Percentiles rank a stretch among this genome's conserved stretches.
phyloP scores from a whole-genome alignment of 306 rosid species.

The Carpinus viminea region DNA sequence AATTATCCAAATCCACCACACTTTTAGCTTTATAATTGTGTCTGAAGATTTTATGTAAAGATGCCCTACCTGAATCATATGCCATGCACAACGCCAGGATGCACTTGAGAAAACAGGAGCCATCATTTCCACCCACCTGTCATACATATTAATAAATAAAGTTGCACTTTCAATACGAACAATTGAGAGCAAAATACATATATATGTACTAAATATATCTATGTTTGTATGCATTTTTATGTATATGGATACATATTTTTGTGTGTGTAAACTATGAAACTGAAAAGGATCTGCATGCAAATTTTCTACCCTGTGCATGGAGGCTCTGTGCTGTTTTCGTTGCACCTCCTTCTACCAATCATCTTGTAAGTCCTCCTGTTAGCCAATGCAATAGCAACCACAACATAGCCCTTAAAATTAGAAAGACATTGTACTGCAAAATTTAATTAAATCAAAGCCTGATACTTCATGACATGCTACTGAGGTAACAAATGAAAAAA shows the following conservation, averaged over 20 bases:
- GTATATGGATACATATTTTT: background rate
- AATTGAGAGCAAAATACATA: background rate
- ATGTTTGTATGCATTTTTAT: background rate
- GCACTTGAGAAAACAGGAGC: constrained; percentile 50
- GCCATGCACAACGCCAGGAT: constrained; percentile 54
- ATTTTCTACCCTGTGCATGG: constrained; percentile 33
- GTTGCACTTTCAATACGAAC: background rate
- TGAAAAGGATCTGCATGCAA: background rate
- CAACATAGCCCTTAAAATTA: background rate
- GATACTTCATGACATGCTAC: background rate
- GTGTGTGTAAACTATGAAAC: background rate
- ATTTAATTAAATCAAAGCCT: background rate
- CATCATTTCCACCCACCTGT: constrained; percentile 58
- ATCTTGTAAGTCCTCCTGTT: constrained; percentile 24
- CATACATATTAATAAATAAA: background rate
- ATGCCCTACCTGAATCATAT: constrained; percentile 47
- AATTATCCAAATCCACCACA: background rate
- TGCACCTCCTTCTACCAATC: constrained; percentile 24
- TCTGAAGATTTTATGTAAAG: background rate
- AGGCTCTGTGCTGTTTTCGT: constrained; percentile 21
- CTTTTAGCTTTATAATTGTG: background rate
- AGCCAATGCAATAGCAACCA: background rate
- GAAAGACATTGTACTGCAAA: background rate
- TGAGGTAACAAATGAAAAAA: background rate
- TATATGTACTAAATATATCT: background rate